Evolutionary conservation across 2,329 filamentous ascomycete species (phyloP).

Genomic region (Phoma herbarum): DNA sequence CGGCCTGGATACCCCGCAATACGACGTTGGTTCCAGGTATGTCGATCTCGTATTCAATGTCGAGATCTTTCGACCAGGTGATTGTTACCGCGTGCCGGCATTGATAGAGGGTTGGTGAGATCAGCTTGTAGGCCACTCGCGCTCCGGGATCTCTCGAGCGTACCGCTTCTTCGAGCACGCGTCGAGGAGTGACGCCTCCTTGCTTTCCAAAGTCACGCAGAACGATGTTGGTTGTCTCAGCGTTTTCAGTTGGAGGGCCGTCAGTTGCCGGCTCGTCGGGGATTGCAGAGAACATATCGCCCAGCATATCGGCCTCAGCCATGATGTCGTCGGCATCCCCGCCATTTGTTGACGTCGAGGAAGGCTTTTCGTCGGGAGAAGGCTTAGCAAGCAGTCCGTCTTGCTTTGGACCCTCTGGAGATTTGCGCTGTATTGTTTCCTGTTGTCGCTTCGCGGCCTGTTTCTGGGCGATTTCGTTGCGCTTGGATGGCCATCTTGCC

Average conservation of each 20-base stretch:
- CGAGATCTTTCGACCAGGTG: slow-evolving; percentile 79
- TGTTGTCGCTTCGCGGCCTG: slow-evolving; percentile 43
- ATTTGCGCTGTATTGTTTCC: slow-evolving; percentile 1
- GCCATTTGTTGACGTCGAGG: neutral
- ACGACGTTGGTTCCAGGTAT: slow-evolving; percentile 55
- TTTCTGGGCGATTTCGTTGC: slow-evolving; percentile 53
- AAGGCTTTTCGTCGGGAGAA: neutral
- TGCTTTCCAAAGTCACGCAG: slow-evolving; percentile 87
- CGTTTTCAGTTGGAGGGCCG: slow-evolving; percentile 24
- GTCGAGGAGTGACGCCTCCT: slow-evolving; percentile 77
- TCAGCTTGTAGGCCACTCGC: slow-evolving; percentile 71
- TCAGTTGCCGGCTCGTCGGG: slow-evolving; percentile 55
- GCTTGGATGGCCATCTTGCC: slow-evolving; percentile 56
- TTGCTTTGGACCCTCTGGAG: neutral
- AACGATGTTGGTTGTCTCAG: slow-evolving; percentile 62
- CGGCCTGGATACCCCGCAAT: slow-evolving; percentile 59
- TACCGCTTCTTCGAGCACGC: slow-evolving; percentile 86
- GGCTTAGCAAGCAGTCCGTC: neutral
- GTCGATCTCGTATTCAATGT: slow-evolving; percentile 55
- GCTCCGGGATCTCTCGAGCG: slow-evolving; percentile 78
- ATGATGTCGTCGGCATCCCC: slow-evolving; percentile 18
- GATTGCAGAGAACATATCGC: slow-evolving; percentile 64
- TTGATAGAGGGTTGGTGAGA: slow-evolving; percentile 78
- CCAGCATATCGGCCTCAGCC: slow-evolving; percentile 65
- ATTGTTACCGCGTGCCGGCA: slow-evolving; percentile 79